Evolutionary conservation across 495 filamentous ascomycete species (phyloP).

Genomic region (Paragyromitra xinjiangensis): DNA sequence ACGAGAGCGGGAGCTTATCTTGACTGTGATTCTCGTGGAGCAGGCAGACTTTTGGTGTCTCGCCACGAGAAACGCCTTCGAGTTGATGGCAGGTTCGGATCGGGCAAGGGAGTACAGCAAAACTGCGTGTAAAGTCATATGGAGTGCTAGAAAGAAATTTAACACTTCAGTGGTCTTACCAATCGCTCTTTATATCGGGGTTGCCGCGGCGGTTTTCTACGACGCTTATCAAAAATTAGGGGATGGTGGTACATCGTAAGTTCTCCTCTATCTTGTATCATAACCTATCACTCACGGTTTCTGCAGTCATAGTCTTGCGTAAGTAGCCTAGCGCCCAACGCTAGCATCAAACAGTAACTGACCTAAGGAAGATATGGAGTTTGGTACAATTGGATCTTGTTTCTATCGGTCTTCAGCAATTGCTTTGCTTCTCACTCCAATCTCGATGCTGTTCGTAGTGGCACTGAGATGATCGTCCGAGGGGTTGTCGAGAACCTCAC

Average conservation of each 20-base stretch:
- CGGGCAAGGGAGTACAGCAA: constrained; percentile 52
- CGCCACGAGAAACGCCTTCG: constrained; percentile 44
- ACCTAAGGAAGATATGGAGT: constrained; percentile 48
- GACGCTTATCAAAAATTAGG: constrained; percentile 56
- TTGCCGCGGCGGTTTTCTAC: constrained; percentile 55
- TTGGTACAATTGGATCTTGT: constrained; percentile 56
- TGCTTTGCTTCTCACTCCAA: constrained; percentile 56
- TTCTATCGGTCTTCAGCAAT: constrained; percentile 56
- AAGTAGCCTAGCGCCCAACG: constrained; percentile 2
- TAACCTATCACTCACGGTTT: constrained; percentile 31
- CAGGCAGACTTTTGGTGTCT: constrained; percentile 41
- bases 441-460: constrained; percentile 54
- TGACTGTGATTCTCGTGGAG: constrained; percentile 52
- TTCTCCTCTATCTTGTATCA: constrained; percentile 5
- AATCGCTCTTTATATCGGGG: constrained; percentile 54
- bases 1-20: constrained; percentile 47
- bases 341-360: neutral
- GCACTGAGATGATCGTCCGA: constrained; percentile 49
- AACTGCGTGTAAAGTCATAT: constrained; percentile 50
- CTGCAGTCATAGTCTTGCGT: constrained; percentile 54
- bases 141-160: constrained; percentile 56
- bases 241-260: constrained; percentile 54
- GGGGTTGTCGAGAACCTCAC: constrained; percentile 51
- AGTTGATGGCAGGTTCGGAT: constrained; percentile 47
- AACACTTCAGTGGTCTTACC: constrained; percentile 56